phyloP scores from a whole-genome alignment of 2,329 filamentous ascomycete species.

The Gnomoniopsis smithogilvyi region DNA sequence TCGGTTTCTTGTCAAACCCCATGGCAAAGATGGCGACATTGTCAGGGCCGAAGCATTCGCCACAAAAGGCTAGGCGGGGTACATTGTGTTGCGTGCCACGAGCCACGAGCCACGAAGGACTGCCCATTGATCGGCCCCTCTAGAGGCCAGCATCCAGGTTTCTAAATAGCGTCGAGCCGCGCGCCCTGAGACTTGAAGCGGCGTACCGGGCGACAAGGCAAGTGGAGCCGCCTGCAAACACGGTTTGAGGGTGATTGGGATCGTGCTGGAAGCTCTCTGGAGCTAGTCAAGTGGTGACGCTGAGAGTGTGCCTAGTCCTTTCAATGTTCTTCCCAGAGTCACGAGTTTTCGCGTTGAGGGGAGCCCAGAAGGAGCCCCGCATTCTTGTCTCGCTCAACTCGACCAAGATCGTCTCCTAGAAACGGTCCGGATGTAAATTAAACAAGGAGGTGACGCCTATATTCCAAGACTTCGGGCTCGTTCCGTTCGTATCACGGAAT shows the following conservation, averaged over 20 bases:
- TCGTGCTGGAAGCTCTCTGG: background rate
- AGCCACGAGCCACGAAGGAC: background rate
- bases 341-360: constrained; percentile 17
- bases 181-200: background rate
- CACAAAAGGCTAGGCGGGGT: background rate
- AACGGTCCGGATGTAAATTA: background rate
- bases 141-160: background rate
- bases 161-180: background rate
- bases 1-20: background rate
- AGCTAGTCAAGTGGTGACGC: constrained; percentile 10
- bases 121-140: background rate
- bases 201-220: too few species aligned
- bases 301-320: background rate
- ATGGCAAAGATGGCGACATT: background rate
- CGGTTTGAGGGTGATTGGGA: too few species aligned
- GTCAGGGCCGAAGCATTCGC: too few species aligned
- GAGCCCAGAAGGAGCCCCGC: background rate
- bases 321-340: background rate
- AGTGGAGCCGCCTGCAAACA: too few species aligned
- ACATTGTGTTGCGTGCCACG: background rate
- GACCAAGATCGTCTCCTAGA: background rate
- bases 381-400: background rate
- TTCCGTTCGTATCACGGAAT: too few species aligned
- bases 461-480: too few species aligned
- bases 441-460: background rate